phyloP scores from a whole-genome alignment of 164 flowering plant species.

The Aristolochia contorta region DNA sequence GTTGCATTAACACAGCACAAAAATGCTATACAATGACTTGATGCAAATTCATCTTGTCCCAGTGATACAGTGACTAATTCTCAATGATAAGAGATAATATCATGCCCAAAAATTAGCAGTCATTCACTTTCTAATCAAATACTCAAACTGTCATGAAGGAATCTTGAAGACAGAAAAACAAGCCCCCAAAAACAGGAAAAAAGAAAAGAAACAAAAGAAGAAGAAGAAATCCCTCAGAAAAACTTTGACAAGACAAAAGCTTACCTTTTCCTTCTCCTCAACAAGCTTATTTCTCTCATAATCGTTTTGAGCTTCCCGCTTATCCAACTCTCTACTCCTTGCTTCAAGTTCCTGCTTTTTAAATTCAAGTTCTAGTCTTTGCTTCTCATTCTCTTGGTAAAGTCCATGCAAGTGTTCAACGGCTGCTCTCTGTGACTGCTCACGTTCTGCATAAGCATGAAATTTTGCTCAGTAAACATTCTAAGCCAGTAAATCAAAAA shows the following conservation, averaged over 20 bases:
- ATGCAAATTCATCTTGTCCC: no score
- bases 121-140: no score
- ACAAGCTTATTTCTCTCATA: slow-evolving; percentile 43
- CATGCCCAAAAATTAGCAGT: no score
- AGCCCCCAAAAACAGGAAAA: no score
- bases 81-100: no score
- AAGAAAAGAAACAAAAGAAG: no score
- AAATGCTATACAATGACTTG: no score
- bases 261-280: slow-evolving; percentile 48
- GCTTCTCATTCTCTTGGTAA: slow-evolving; percentile 36
- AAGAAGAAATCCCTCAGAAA: no score
- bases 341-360: slow-evolving; percentile 29
- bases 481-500: background rate
- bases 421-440: slow-evolving; percentile 31
- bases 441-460: slow-evolving; percentile 29
- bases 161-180: no score
- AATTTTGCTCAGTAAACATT: background rate
- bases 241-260: background rate
- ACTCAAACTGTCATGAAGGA: no score
- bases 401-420: slow-evolving; percentile 32
- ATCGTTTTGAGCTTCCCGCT: slow-evolving; percentile 52
- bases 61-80: no score
- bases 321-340: slow-evolving; percentile 26
- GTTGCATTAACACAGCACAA: no score
- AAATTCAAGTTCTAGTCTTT: slow-evolving; percentile 29